Percentiles rank a stretch among this genome's conserved stretches.
Evolutionary conservation across 495 filamentous ascomycete genomes (phyloP).

Genomic region (Hypoxylon subgilvum): DNA sequence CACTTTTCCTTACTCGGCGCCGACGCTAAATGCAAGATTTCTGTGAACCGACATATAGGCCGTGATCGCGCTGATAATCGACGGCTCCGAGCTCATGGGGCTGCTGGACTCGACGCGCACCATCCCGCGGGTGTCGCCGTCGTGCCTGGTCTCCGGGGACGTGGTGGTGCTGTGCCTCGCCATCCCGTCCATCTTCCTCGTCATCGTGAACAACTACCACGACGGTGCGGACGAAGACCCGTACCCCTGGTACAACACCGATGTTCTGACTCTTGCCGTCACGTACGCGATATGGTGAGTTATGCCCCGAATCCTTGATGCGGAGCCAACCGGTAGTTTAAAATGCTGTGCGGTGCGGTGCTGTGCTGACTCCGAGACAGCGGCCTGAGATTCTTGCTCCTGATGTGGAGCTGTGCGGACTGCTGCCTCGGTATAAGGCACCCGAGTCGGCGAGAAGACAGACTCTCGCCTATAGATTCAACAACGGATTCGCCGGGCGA

Average conservation of each 20-base stretch:
- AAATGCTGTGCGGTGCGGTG: background rate
- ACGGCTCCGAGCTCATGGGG: slow-evolving; percentile 33
- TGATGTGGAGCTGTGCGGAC: slow-evolving; percentile 31
- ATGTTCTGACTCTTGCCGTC: slow-evolving; percentile 16
- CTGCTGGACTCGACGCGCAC: slow-evolving; percentile 33
- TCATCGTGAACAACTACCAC: slow-evolving; percentile 5
- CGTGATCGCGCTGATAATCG: slow-evolving; percentile 28
- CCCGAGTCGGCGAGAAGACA: slow-evolving; percentile 9
- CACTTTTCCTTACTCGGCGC: background rate
- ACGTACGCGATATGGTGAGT: slow-evolving; percentile 33
- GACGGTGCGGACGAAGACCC: background rate
- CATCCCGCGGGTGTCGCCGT: slow-evolving; percentile 24
- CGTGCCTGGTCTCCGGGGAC: slow-evolving; percentile 25
- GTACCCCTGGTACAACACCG: slow-evolving; percentile 29
- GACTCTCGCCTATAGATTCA: slow-evolving; percentile 14
- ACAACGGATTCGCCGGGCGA: slow-evolving; percentile 18
- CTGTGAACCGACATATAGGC: slow-evolving; percentile 6
- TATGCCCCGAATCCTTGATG: background rate
- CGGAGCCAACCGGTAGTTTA: background rate
- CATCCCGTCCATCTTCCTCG: slow-evolving; percentile 26
- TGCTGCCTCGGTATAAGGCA: slow-evolving; percentile 19
- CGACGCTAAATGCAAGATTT: slow-evolving; percentile 8
- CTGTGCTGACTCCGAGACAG: slow-evolving; percentile 8
- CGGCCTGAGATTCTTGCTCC: slow-evolving; percentile 17
- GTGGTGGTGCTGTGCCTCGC: slow-evolving; percentile 27